Conservation (phyloP, 176 grass and related monocot species). For the Oryza nivara region DNA sequence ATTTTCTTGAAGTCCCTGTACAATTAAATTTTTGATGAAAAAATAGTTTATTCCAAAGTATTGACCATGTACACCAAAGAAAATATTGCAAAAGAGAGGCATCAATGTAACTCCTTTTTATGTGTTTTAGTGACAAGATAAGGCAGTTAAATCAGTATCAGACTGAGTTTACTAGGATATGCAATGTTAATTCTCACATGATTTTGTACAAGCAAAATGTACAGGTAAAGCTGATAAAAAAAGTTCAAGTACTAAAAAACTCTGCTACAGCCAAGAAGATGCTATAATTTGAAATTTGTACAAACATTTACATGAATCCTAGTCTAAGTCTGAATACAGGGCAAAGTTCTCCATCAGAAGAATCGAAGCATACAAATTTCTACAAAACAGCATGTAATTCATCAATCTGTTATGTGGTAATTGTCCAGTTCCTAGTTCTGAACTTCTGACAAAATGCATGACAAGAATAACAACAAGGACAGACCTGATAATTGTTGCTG, state of each 20-base stretch:
- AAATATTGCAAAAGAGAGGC: slow-evolving; percentile 29
- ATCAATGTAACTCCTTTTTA: slow-evolving; percentile 28
- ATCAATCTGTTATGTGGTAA: slow-evolving; percentile 7
- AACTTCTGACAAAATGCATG: slow-evolving; percentile 23
- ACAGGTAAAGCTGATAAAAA: slow-evolving; percentile 1
- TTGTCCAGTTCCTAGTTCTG: background rate
- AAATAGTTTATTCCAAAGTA: slow-evolving; percentile 16
- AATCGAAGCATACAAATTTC: background rate
- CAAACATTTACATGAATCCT: background rate
- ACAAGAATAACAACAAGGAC: slow-evolving; percentile 22
- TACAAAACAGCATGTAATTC: slow-evolving; percentile 20
- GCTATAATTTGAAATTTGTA: slow-evolving; percentile 10
- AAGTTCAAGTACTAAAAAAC: slow-evolving; percentile 21
- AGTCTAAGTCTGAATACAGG: slow-evolving; percentile 12
- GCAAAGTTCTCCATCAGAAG: slow-evolving; percentile 16
- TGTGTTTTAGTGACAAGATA: slow-evolving; percentile 22
- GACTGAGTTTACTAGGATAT: slow-evolving; percentile 10
- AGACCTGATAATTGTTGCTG: slow-evolving; percentile 31
- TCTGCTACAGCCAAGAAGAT: slow-evolving; percentile 22
- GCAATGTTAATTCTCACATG: background rate
- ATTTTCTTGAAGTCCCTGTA: slow-evolving; percentile 15
- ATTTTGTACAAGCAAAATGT: slow-evolving; percentile 23
- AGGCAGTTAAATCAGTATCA: background rate
- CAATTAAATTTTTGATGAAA: slow-evolving; percentile 38
- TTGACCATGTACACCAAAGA: background rate